These are phyloP conservation scores for Pseudovirgaria hyperparasitica DNA, from an alignment of 2,329 filamentous ascomycete species.

Conservation along the genomic window DNA sequence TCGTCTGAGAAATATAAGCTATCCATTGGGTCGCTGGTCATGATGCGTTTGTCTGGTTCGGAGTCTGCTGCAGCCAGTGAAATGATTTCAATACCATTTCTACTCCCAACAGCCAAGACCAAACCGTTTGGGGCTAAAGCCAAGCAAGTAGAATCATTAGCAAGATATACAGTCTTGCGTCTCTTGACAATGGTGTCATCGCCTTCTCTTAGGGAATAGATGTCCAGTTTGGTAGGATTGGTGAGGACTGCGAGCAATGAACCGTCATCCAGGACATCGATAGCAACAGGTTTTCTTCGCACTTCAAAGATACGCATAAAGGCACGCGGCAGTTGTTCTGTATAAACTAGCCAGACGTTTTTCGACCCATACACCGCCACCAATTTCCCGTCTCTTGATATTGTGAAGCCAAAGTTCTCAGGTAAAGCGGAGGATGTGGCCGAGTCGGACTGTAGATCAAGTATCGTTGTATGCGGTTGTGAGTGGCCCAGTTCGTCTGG, in stretches of 20 bases:
- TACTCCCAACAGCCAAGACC: slow-evolving; percentile 73
- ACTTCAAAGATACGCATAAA: slow-evolving; percentile 24
- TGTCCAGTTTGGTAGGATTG: slow-evolving; percentile 68
- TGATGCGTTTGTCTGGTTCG: slow-evolving; percentile 20
- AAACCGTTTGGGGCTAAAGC: slow-evolving; percentile 70
- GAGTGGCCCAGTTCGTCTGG: no score
- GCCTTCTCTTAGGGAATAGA: slow-evolving; percentile 54
- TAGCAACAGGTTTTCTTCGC: slow-evolving; percentile 36
- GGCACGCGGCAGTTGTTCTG: slow-evolving; percentile 20
- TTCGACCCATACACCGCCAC: slow-evolving; percentile 24
- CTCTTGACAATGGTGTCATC: slow-evolving; percentile 49
- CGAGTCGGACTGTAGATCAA: slow-evolving; percentile 25
- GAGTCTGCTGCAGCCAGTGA: slow-evolving; percentile 52
- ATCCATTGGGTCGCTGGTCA: slow-evolving; percentile 24
- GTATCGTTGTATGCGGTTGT: slow-evolving; percentile 19
- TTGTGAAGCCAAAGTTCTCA: slow-evolving; percentile 23
- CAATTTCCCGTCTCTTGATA: slow-evolving; percentile 23
- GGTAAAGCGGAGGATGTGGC: slow-evolving; percentile 26
- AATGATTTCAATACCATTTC: slow-evolving; percentile 79
- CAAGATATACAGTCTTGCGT: slow-evolving; percentile 61
- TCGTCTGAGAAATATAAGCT: slow-evolving; percentile 26
- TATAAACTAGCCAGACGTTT: slow-evolving; percentile 25
- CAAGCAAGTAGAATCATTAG: slow-evolving; percentile 66
- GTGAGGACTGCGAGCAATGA: slow-evolving; percentile 66
- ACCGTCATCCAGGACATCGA: slow-evolving; percentile 69